A percentile compares a stretch with the other conserved stretches of the same genome.
phyloP scores from a whole-genome alignment of 1,284 basidiomycete species.

The Kalmanozyma brasiliensis region DNA sequence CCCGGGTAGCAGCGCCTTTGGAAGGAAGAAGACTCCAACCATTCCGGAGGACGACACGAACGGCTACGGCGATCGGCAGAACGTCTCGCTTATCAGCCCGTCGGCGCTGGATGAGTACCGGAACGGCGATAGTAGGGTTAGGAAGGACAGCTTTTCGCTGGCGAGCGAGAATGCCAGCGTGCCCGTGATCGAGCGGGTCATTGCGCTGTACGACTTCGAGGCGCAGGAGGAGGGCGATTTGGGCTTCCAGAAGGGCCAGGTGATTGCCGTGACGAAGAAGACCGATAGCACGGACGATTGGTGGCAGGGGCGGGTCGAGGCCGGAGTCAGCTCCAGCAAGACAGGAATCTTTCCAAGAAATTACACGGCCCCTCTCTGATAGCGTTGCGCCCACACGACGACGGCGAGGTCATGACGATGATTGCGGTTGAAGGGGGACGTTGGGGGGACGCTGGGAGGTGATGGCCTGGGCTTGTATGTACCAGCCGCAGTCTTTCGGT shows the following conservation, averaged over 20 bases:
- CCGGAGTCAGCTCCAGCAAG: conserved; percentile 28
- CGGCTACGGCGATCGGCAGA: conserved; percentile 3
- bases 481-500: too few relatives aligned
- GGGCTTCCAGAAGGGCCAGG: conserved; percentile 60
- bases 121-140: neutral
- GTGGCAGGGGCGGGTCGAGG: conserved; percentile 61
- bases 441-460: too few relatives aligned
- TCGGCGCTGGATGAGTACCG: conserved; percentile 7
- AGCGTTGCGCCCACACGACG: too few relatives aligned
- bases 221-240: conserved; percentile 60
- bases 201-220: conserved; percentile 63
- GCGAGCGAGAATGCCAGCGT: conserved; percentile 28
- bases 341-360: conserved; percentile 45
- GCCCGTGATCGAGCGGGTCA: conserved; percentile 44
- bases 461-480: too few relatives aligned
- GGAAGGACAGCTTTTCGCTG: conserved; percentile 23
- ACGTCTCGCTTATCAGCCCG: conserved; percentile 17
- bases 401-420: too few relatives aligned
- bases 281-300: conserved; percentile 60
- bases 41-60: conserved; percentile 27
- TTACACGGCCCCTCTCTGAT: too few relatives aligned
- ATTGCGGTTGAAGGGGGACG: too few relatives aligned
- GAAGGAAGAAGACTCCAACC: conserved; percentile 35
- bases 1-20: conserved; percentile 32
- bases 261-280: conserved; percentile 60